Evolutionary conservation across 352 stramenopile genomes (phyloP), one percentile per base, ranked within the genome.

Genomic region (Globisporangium recalcitrans): DNA sequence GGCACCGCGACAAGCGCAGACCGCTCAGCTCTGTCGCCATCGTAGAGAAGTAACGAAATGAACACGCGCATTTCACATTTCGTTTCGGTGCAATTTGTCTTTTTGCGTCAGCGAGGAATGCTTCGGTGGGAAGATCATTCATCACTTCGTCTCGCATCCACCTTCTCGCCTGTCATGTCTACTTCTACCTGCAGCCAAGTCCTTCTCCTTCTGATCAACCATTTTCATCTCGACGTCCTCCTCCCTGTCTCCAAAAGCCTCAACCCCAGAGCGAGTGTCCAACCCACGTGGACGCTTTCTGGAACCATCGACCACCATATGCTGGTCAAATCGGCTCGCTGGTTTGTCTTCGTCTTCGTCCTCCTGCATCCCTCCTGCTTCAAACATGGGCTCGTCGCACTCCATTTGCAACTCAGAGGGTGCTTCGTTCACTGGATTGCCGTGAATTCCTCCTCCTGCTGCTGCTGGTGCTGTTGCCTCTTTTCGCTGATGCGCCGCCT

Each of bases 391-490:
- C 36, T 60, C 53, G 24, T 60, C 36, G 32, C 53, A 59, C 53
- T 59, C 53, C 53, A 59, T 55, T 21, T 55, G 26, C 16, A 55
- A 27, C 0, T 16, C 16, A 38, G 36, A 44, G 36, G 36, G 14
- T 44, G 14, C 36, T 44, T 10, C 36, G 9, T 44, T 13, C 14
- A 4, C 36, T 19, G 10, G 3, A 42, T 7, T 11, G 1, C 31
- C 11, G 32, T 31, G 22, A 21, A 4, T 19, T 40, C 16, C 9
- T 29, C 31, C 19, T 46, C 26, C 10, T 22, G 29, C 1, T 5
- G 32, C 67, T 66, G 60, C 32, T 38, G 27, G 64, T 71, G 46
- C 65, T 68, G 60, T 62, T 77, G 56, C 16, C 60, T 55, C n/a
- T 34, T 14, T 31, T 40, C 26, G 38, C 9, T 5, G 36, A 13